Conservation (phyloP, 169 alveolate species). For the Sarcocystis neurona region DNA sequence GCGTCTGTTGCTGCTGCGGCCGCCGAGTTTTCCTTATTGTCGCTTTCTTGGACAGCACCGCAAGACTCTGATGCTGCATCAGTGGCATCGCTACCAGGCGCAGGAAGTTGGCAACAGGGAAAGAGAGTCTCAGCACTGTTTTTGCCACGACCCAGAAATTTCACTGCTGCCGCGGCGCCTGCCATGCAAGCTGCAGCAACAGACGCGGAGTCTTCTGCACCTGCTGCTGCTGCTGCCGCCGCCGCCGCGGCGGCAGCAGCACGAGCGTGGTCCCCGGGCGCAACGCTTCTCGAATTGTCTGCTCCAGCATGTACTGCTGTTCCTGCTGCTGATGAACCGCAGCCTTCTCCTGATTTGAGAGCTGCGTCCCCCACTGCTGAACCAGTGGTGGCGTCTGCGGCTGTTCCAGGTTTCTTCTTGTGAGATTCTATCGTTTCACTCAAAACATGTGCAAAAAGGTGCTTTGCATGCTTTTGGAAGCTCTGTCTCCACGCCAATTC, state of each 20-base stretch:
- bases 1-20: background rate
- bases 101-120: background rate
- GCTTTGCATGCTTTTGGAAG: conserved; percentile 32
- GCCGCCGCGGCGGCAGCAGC: background rate
- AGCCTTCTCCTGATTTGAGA: too few relatives aligned
- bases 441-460: conserved; percentile 6
- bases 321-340: too few relatives aligned
- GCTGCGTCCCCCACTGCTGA: too few relatives aligned
- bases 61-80: background rate
- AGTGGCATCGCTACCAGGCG: background rate
- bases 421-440: background rate
- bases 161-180: conserved; percentile 16
- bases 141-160: background rate
- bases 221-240: background rate
- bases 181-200: background rate
- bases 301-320: too few relatives aligned
- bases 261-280: background rate
- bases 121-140: background rate
- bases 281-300: too few relatives aligned
- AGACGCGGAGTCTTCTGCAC: background rate
- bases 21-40: background rate
- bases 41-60: background rate
- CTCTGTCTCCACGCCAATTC: conserved; percentile 58
- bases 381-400: too few relatives aligned
- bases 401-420: too few relatives aligned